These are phyloP conservation scores for Trametes cingulata DNA, from an alignment of 768 basidiomycete species.

Conservation along the genomic window DNA sequence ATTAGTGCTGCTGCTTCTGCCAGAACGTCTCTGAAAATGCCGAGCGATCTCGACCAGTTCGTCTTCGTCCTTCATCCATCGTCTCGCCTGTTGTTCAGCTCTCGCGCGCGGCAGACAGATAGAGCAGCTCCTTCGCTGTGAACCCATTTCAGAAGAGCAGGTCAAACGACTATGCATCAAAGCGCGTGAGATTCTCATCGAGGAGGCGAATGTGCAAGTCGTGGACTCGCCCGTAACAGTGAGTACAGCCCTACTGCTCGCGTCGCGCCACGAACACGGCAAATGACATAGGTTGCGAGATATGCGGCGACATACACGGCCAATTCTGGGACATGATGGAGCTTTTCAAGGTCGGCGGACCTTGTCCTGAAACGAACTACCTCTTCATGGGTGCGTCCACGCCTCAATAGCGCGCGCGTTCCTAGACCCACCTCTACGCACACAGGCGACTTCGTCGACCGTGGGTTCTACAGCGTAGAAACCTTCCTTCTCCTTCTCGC, in stretches of 20 bases:
- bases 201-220: conserved; percentile 96
- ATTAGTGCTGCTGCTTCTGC: neutral
- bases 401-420: conserved; percentile 16
- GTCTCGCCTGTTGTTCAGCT: neutral
- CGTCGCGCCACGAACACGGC: conserved; percentile 1
- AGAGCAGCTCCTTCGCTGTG: conserved; percentile 89
- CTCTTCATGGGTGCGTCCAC: conserved; percentile 84
- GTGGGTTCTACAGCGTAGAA: conserved; percentile 96
- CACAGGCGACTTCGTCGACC: conserved; percentile 95
- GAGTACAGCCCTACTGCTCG: conserved; percentile 39
- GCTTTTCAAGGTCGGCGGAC: conserved; percentile 89
- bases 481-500: conserved; percentile 94
- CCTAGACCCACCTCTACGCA: conserved; percentile 7
- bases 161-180: conserved; percentile 95
- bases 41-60: conserved; percentile 22
- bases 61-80: conserved; percentile 1
- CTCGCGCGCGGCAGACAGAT: conserved; percentile 71
- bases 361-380: conserved; percentile 92
- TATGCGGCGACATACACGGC: conserved; percentile 96
- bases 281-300: conserved; percentile 42
- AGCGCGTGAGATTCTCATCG: conserved; percentile 94
- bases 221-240: conserved; percentile 96
- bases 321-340: conserved; percentile 98
- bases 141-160: conserved; percentile 93
- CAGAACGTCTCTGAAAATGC: conserved; percentile 1